Conservation (phyloP, 2,329 filamentous ascomycete species). For the Xylariaceae sp. region DNA sequence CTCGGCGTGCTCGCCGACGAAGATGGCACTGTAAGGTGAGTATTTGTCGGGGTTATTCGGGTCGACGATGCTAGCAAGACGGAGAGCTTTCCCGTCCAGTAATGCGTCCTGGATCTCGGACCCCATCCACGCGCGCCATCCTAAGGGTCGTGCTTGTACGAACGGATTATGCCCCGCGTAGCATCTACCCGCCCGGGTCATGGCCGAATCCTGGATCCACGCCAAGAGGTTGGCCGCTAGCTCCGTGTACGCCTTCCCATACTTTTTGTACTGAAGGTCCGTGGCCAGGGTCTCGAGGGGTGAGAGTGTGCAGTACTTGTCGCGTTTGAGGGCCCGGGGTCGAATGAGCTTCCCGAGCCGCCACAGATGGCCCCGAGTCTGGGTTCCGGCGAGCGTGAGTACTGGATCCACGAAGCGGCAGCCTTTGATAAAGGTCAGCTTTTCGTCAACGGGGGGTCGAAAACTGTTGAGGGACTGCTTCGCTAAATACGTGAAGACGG, state of each 20-base stretch:
- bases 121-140: conserved; percentile 26
- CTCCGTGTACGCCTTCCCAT: conserved; percentile 19
- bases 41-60: conserved; percentile 5
- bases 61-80: conserved; percentile 24
- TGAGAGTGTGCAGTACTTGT: conserved; percentile 21
- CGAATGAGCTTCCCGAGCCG: conserved; percentile 26
- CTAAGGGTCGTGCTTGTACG: conserved; percentile 12
- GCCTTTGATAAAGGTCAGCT: conserved; percentile 29
- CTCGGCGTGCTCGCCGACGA: conserved; percentile 22
- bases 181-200: conserved; percentile 4
- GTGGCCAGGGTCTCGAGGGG: conserved; percentile 24
- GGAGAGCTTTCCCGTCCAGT: conserved; percentile 24
- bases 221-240: conserved; percentile 20
- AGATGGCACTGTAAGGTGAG: conserved; percentile 23
- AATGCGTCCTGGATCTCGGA: conserved; percentile 24
- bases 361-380: conserved; percentile 26
- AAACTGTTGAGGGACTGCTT: conserved; percentile 27
- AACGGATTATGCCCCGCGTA: conserved; percentile 5
- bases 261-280: conserved; percentile 21
- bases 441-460: conserved; percentile 23
- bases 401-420: conserved; percentile 26
- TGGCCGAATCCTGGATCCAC: conserved; percentile 10
- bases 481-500: conserved; percentile 23
- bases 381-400: conserved; percentile 21
- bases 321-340: conserved; percentile 19